Conservation (phyloP, 495 filamentous ascomycete genomes). For the Baudoinia panamericana region DNA sequence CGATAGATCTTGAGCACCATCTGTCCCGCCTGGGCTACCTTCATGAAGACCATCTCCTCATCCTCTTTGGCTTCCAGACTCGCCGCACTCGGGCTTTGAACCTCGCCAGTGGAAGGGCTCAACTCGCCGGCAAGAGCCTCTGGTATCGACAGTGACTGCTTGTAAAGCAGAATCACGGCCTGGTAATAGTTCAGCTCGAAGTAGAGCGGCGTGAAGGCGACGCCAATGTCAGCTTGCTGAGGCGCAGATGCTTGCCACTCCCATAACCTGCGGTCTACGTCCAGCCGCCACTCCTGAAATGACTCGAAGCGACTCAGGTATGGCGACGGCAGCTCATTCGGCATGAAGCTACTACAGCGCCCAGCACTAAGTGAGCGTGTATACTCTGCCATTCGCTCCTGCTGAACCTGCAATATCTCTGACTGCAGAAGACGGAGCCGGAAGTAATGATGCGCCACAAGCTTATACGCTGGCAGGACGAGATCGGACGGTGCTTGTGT, state of each 20-base stretch:
- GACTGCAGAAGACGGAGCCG: constrained; percentile 84
- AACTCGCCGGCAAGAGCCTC: constrained; percentile 63
- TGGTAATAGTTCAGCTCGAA: constrained; percentile 96
- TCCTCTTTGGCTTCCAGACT: constrained; percentile 57
- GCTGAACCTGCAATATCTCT: constrained; percentile 86
- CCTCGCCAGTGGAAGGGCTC: constrained; percentile 30
- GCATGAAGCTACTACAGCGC: constrained; percentile 54
- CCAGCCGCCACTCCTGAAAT: constrained; percentile 75
- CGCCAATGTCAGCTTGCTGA: constrained; percentile 61
- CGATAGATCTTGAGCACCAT: constrained; percentile 83
- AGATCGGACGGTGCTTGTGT: constrained; percentile 33
- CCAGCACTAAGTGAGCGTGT: constrained; percentile 45
- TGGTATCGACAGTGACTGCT: constrained; percentile 82
- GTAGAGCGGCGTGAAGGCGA: constrained; percentile 74
- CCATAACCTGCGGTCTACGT: constrained; percentile 69
- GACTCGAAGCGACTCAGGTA: constrained; percentile 74
- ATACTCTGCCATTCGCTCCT: constrained; percentile 68
- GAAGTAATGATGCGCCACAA: constrained; percentile 83
- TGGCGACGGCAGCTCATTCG: constrained; percentile 65
- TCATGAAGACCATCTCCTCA: constrained; percentile 80
- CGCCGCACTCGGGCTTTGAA: constrained; percentile 46
- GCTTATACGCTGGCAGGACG: constrained; percentile 63
- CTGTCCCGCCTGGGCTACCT: constrained; percentile 88
- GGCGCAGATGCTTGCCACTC: constrained; percentile 83
- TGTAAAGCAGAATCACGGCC: constrained; percentile 90